phyloP scores from a whole-genome alignment of 306 rosid genomes.

The Mimosa pudica region DNA sequence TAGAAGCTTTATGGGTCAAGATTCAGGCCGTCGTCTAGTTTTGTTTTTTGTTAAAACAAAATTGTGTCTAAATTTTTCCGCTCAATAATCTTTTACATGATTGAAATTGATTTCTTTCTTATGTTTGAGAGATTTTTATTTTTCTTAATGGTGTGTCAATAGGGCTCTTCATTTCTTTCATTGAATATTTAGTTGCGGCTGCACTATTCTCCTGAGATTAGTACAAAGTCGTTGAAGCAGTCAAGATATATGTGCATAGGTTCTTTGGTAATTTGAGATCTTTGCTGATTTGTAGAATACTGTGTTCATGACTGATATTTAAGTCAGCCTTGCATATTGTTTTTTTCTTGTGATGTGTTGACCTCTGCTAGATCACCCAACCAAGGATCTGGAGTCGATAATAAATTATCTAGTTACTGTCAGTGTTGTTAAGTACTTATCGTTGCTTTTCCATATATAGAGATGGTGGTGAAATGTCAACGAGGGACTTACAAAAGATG shows the following conservation, averaged over 20 bases:
- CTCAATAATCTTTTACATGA: not conserved
- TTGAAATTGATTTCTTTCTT: not conserved
- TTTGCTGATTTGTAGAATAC: conserved; percentile 7
- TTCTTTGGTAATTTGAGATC: conserved; percentile 6
- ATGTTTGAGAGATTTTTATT: not conserved
- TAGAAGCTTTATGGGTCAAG: not conserved
- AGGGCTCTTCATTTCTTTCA: not conserved
- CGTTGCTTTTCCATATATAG: conserved; percentile 46
- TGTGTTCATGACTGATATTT: conserved; percentile 7
- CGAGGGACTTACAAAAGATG: conserved; percentile 91
- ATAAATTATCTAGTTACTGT: conserved; percentile 22
- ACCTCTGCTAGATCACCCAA: conserved; percentile 25
- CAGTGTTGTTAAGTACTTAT: conserved; percentile 18
- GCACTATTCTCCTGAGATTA: conserved; percentile 8
- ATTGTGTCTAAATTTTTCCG: not conserved
- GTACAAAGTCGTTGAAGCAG: not conserved
- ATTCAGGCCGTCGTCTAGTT: conserved; percentile 11
- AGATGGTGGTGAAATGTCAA: conserved; percentile 79
- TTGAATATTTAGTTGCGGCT: not conserved
- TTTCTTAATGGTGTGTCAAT: not conserved
- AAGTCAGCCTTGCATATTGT: conserved; percentile 7
- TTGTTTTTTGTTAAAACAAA: not conserved
- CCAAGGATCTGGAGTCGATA: conserved; percentile 25
- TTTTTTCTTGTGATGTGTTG: conserved; percentile 19
- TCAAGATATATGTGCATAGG: conserved; percentile 2